phyloP scores from a whole-genome alignment of 345 rosid species.

The Eucalyptus tenuipes region DNA sequence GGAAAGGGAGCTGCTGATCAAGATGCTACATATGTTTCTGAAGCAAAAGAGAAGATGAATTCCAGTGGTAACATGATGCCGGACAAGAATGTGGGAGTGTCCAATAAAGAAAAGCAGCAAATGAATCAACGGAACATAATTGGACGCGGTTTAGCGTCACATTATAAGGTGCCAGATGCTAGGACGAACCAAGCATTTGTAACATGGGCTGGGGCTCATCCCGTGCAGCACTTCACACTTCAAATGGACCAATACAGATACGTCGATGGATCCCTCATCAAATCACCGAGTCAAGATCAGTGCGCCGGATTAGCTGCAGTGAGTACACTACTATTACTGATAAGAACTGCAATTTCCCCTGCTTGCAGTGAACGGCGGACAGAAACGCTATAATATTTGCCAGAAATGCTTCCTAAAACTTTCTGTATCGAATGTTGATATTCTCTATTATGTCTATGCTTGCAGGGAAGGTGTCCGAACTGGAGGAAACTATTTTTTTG shows the following conservation, averaged over 20 bases:
- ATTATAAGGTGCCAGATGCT: background rate
- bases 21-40: background rate
- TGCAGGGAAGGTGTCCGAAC: constrained; percentile 4
- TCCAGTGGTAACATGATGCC: background rate
- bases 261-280: background rate
- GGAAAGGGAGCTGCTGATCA: background rate
- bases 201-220: background rate
- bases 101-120: background rate
- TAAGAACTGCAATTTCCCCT: background rate
- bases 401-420: background rate
- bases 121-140: background rate
- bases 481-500: background rate
- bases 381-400: background rate
- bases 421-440: background rate
- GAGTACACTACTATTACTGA: background rate
- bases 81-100: background rate
- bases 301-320: background rate
- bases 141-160: background rate
- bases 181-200: background rate
- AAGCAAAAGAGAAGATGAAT: background rate
- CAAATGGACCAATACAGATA: background rate
- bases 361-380: background rate
- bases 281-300: background rate
- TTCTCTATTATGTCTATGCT: background rate
- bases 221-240: background rate